Conservation (phyloP, 129 eudicot species). For the Saposhnikovia divaricata region DNA sequence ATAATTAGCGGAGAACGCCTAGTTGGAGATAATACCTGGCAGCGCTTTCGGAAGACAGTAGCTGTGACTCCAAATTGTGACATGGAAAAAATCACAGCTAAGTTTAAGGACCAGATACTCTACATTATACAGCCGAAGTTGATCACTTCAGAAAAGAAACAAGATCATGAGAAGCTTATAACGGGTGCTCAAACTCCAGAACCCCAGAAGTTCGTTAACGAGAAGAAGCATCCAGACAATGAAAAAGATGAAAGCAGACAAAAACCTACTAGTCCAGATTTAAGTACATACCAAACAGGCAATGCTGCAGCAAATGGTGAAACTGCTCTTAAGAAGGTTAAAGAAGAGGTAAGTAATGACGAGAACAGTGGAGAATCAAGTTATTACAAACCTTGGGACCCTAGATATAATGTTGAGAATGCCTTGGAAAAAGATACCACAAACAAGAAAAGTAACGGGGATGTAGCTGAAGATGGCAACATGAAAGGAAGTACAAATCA, state of each 20-base stretch:
- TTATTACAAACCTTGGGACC: neutral
- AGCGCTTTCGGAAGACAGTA: neutral
- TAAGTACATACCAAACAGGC: neutral
- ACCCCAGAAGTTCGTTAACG: neutral
- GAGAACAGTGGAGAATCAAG: neutral
- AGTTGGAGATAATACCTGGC: constrained; percentile 3
- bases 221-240: neutral
- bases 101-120: constrained; percentile 4
- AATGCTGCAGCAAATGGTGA: neutral
- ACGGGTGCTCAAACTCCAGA: neutral
- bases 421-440: neutral
- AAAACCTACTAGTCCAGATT: neutral
- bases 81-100: neutral
- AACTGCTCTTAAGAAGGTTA: neutral
- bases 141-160: neutral
- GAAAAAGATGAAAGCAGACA: neutral
- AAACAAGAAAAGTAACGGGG: neutral
- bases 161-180: neutral
- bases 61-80: constrained; percentile 3
- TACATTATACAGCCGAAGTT: neutral
- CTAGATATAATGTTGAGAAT: neutral
- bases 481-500: neutral
- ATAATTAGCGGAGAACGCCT: neutral
- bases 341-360: neutral
- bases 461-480: neutral